Evolutionary conservation across 768 basidiomycete species (phyloP).

Genomic region (Suillus americanus): DNA sequence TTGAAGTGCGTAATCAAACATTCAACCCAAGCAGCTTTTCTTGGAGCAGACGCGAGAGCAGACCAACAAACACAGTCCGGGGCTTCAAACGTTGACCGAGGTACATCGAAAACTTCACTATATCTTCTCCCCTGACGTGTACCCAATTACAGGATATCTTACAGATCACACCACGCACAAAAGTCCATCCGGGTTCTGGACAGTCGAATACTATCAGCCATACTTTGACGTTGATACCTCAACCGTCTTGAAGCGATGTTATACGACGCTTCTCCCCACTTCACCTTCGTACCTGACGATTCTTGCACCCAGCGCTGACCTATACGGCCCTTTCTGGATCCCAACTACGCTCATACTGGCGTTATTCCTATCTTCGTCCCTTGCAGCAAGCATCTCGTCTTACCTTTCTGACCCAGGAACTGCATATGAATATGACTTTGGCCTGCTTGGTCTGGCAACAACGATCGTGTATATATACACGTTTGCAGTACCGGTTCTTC

Average conservation of each 20-base stretch:
- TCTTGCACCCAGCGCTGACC: conserved; percentile 56
- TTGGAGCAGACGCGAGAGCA: conserved; percentile 43
- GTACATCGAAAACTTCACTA: conserved; percentile 29
- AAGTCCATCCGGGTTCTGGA: conserved; percentile 66
- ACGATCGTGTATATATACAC: conserved; percentile 88
- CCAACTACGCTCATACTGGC: conserved; percentile 92
- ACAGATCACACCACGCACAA: conserved; percentile 51
- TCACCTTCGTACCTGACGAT: conserved; percentile 61
- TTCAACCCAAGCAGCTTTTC: conserved; percentile 46
- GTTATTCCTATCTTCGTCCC: conserved; percentile 90
- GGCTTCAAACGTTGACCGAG: conserved; percentile 46
- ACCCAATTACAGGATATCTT: conserved; percentile 54
- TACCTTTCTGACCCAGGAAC: conserved; percentile 67
- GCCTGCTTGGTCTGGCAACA: conserved; percentile 77
- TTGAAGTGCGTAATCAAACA: neutral
- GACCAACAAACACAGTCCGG: conserved; percentile 24
- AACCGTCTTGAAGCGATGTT: conserved; percentile 73
- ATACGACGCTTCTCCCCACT: conserved; percentile 75
- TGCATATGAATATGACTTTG: conserved; percentile 81
- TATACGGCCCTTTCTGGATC: conserved; percentile 97
- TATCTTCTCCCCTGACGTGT: neutral
- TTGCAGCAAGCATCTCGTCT: conserved; percentile 83
- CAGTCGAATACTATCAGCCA: conserved; percentile 80
- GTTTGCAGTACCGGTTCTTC: conserved; percentile 71
- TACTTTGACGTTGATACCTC: conserved; percentile 90